Percentiles rank a stretch among this genome's conserved stretches.
These are phyloP conservation scores for Nakazawaea anatomiae DNA, from an alignment of 805 yeast genomes.

Conservation along the genomic window DNA sequence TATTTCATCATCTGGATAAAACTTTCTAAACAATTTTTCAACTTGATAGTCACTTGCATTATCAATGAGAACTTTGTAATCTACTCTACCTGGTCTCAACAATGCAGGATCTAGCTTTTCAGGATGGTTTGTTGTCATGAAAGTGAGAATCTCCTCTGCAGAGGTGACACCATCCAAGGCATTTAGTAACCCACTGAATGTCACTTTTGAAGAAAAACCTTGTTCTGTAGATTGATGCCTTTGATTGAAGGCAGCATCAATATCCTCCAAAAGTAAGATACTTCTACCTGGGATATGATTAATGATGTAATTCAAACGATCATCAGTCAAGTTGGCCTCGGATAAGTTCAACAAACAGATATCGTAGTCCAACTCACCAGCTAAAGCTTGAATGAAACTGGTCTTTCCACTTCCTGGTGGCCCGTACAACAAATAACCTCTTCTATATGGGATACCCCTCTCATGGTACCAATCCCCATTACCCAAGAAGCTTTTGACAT, in stretches of 20 bases:
- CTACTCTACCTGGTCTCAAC: slow-evolving; percentile 92
- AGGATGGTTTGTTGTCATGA: slow-evolving; percentile 98
- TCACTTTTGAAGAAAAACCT: slow-evolving; percentile 84
- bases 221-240: slow-evolving; percentile 71
- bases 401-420: slow-evolving; percentile 99
- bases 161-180: slow-evolving; percentile 97
- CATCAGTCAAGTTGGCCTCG: slow-evolving; percentile 90
- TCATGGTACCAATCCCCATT: slow-evolving; percentile 91
- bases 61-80: slow-evolving; percentile 72
- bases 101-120: slow-evolving; percentile 90
- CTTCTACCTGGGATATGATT: slow-evolving; percentile 92
- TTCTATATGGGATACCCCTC: slow-evolving; percentile 94
- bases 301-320: slow-evolving; percentile 89
- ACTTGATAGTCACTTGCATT: slow-evolving; percentile 86
- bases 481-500: slow-evolving; percentile 72
- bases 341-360: slow-evolving; percentile 89
- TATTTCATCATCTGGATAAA: slow-evolving; percentile 60
- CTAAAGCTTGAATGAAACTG: slow-evolving; percentile 91
- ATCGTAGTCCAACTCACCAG: slow-evolving; percentile 93
- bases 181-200: slow-evolving; percentile 89
- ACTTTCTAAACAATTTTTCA: slow-evolving; percentile 76
- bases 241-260: slow-evolving; percentile 91
- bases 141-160: slow-evolving; percentile 92
- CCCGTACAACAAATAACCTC: slow-evolving; percentile 91
- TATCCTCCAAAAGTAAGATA: slow-evolving; percentile 79